A percentile compares a stretch with the other conserved stretches of the same genome.
Evolutionary conservation across 371 early-diverging fungal genomes (phyloP).

Genomic region (Synchytrium microbalum): DNA sequence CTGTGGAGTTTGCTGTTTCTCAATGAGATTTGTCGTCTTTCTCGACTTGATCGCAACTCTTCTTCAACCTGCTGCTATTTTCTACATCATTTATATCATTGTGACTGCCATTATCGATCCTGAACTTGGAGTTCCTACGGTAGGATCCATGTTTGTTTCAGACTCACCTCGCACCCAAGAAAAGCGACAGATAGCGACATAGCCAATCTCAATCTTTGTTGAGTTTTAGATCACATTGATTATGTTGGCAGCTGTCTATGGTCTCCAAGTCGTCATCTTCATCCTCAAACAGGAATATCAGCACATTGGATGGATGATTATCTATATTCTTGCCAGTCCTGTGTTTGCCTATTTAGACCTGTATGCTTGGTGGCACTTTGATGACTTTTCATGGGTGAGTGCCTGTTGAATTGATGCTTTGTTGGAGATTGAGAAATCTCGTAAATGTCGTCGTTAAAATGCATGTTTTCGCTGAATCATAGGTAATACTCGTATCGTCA

Average conservation of each 20-base stretch:
- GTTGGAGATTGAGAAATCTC: constrained; percentile 41
- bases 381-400: constrained; percentile 14
- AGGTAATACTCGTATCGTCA: constrained; percentile 88
- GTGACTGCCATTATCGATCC: constrained; percentile 43
- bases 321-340: constrained; percentile 21
- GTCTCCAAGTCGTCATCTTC: constrained; percentile 46
- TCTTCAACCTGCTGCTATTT: constrained; percentile 57
- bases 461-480: constrained; percentile 54
- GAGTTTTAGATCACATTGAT: constrained; percentile 26
- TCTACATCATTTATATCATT: constrained; percentile 63
- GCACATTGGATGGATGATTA: constrained; percentile 51
- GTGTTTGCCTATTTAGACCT: constrained; percentile 4
- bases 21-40: constrained; percentile 91
- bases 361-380: neutral
- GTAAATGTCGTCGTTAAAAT: constrained; percentile 93
- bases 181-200: too few species aligned
- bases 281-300: constrained; percentile 38
- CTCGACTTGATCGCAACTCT: constrained; percentile 73
- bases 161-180: too few species aligned
- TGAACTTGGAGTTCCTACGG: neutral
- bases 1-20: constrained; percentile 94
- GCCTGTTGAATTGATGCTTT: constrained; percentile 42
- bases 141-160: too few species aligned
- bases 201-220: too few species aligned
- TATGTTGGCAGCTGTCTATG: constrained; percentile 36